Base-by-base conservation (phyloP, 1,139 yeast species). In the Yamadazyma songkhlaensis region DNA sequence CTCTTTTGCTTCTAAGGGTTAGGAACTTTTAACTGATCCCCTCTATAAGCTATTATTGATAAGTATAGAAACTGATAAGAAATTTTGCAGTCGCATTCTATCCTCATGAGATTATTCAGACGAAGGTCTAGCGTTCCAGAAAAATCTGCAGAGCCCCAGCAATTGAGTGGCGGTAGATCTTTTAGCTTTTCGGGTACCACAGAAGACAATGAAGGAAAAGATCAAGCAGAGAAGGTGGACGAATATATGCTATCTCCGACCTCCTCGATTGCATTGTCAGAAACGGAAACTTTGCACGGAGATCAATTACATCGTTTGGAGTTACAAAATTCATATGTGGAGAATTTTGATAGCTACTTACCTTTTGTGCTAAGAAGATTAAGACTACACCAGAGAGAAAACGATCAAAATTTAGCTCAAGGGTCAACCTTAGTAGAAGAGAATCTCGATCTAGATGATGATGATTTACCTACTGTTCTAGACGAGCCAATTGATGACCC, bases 291-390 rank as follows among this genome's bases (percentile, higher is more conserved):
- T 1, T 47, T 60, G 28, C 41, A 44, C 28, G 47, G 50, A 20
- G 53, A 50, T 32, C 20, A 17, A 4, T 33, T 38, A 1, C 55
- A 57, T 17, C 47, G 62, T n/a, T 45, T 59, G 29, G 66, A 64
- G 26, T 52, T 70, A 9, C 76, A 68, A 46, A 59, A 54, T 0
- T 52, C 62, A 1, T 71, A 53, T 43, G 53, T 51, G 28, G 73
- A 64, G 13, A 71, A 71, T 42, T 68, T 63, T 45, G 60, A 66
- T 20, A 47, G 50, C 25, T 71, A 68, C 45, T 46, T 64, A 9
- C 77, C 77, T 2, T 71, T 50, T 48, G 45, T 68, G 7, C 35
- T 65, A 14, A 48, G 72, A 28, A 51, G 60, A 28, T 37, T 56
- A 43, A 45, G 72, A 27, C 46, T 47, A 10, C 42, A 23, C 25